Evolutionary conservation across 2,329 filamentous ascomycete genomes (phyloP).

Genomic region (Macrophomina pseudophaseolina): DNA sequence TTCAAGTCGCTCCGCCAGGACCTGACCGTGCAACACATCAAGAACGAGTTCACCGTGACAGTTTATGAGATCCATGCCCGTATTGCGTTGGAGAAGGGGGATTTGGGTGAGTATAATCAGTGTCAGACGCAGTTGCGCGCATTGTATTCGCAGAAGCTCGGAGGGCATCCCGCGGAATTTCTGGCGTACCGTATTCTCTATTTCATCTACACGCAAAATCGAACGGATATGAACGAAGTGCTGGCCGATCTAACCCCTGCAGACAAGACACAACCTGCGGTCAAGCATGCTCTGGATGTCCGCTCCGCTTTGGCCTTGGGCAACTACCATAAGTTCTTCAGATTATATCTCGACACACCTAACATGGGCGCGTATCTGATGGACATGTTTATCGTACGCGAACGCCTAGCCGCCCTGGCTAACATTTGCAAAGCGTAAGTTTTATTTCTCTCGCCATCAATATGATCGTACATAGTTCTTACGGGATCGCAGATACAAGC

Average conservation of each 20-base stretch:
- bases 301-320: conserved; percentile 89
- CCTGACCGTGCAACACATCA: conserved; percentile 95
- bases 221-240: conserved; percentile 96
- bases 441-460: too few relatives aligned
- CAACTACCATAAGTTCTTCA: conserved; percentile 98
- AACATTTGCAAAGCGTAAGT: conserved; percentile 94
- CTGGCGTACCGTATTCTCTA: conserved; percentile 99
- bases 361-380: conserved; percentile 98
- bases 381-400: conserved; percentile 97
- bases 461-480: background rate
- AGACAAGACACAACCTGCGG: conserved; percentile 85
- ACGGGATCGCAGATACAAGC: conserved; percentile 75
- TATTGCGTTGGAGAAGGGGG: conserved; percentile 96
- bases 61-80: conserved; percentile 98
- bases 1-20: conserved; percentile 99
- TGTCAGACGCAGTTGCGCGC: conserved; percentile 97
- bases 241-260: conserved; percentile 97
- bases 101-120: conserved; percentile 99
- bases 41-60: conserved; percentile 92
- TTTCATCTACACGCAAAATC: conserved; percentile 98
- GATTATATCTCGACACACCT: conserved; percentile 89
- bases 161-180: conserved; percentile 92
- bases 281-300: conserved; percentile 90
- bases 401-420: conserved; percentile 87
- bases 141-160: conserved; percentile 84